Conservation (phyloP, 1,139 yeast genomes). For the Candida sojae region DNA sequence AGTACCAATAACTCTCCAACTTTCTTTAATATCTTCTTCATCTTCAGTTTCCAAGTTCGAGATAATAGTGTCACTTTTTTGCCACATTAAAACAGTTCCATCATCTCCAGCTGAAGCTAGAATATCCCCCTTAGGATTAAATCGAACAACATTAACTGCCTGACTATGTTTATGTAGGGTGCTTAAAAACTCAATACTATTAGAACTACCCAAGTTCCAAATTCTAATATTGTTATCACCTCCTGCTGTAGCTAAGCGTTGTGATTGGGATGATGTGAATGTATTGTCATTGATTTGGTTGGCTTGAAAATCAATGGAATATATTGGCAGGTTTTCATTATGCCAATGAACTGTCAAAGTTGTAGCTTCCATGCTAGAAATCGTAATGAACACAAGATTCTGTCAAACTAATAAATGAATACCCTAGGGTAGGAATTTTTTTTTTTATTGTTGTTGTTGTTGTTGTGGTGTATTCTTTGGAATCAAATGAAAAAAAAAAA, state of each 20-base stretch:
- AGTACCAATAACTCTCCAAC: constrained; percentile 52
- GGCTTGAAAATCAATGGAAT: constrained; percentile 80
- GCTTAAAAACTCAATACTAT: constrained; percentile 58
- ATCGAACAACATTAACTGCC: constrained; percentile 90
- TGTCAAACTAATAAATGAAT: too few relatives aligned
- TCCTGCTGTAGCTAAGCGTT: constrained; percentile 82
- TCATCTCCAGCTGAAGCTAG: constrained; percentile 96
- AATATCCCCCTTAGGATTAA: constrained; percentile 63
- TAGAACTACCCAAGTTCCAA: constrained; percentile 37
- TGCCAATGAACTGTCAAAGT: constrained; percentile 82
- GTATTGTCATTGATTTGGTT: neutral
- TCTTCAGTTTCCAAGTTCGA: constrained; percentile 54
- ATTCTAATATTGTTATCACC: constrained; percentile 89
- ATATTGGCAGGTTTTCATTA: constrained; percentile 78
- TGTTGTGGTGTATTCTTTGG: neutral
- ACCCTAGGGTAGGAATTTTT: neutral
- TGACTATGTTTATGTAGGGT: constrained; percentile 88
- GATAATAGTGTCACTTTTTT: constrained; percentile 51
- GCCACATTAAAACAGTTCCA: constrained; percentile 85
- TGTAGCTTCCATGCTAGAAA: constrained; percentile 50
- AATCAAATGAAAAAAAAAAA: neutral
- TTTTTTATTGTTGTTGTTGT: too few relatives aligned
- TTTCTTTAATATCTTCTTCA: constrained; percentile 61
- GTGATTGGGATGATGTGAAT: neutral
- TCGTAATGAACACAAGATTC: neutral